A percentile compares a stretch with the other conserved stretches of the same genome.
These are phyloP conservation scores for Penicillium longicatenatum DNA, from an alignment of 495 filamentous ascomycete species.

Conservation along the genomic window DNA sequence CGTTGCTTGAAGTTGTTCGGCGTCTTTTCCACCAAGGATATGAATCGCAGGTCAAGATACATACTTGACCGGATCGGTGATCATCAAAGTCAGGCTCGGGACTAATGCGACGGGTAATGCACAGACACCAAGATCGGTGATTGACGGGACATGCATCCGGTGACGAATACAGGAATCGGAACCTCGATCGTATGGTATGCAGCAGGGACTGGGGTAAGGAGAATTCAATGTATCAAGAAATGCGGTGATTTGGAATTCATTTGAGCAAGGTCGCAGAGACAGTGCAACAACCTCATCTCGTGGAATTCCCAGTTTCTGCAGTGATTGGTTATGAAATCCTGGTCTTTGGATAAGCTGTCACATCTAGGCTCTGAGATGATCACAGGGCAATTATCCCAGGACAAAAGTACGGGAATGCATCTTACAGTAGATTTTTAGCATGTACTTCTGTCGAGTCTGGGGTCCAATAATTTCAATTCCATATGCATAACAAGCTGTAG, in stretches of 20 bases:
- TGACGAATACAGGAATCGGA: not conserved
- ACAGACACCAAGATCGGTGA: not conserved
- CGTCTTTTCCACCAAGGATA: not conserved
- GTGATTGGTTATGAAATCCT: constrained; percentile 15
- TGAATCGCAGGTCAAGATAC: not conserved
- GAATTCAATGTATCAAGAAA: constrained; percentile 5
- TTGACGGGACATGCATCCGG: not conserved
- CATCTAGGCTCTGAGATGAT: constrained; percentile 13
- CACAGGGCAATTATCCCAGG: not conserved
- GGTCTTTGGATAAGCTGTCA: constrained; percentile 16
- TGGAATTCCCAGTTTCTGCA: not conserved
- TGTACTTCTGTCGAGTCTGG: not conserved
- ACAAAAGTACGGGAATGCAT: constrained; percentile 19
- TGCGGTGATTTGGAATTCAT: constrained; percentile 12
- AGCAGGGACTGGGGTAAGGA: constrained; percentile 3
- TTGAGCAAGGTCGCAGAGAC: constrained; percentile 3
- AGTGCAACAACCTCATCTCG: constrained; percentile 11
- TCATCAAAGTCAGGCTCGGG: not conserved
- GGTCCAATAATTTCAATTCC: not conserved
- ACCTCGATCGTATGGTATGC: not conserved
- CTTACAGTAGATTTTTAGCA: not conserved
- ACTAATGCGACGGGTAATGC: not conserved
- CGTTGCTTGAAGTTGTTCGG: not conserved
- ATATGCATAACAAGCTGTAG: not conserved
- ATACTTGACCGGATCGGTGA: not conserved